Conservation (phyloP, 164 flowering plant genomes). For the Tinospora cordifolia region DNA sequence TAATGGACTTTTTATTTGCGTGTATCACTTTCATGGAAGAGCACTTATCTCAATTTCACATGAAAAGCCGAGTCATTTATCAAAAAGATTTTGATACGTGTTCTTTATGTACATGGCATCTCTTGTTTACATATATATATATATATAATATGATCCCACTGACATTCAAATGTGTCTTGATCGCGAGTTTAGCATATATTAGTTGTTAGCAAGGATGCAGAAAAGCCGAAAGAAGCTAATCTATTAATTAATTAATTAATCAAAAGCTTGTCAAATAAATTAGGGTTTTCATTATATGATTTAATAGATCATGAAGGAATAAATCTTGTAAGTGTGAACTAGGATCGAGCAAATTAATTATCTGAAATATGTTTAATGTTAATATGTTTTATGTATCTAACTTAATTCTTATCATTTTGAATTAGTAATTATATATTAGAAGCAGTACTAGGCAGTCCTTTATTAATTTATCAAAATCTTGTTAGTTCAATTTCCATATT, state of each 20-base stretch:
- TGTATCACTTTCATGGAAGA: slow-evolving; percentile 14
- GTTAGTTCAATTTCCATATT: neutral
- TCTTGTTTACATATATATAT: neutral
- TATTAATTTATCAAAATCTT: too few relatives aligned
- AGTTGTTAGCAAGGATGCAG: neutral
- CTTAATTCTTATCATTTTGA: neutral
- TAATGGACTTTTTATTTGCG: too few relatives aligned
- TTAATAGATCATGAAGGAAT: too few relatives aligned
- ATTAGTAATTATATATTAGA: too few relatives aligned
- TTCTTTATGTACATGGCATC: neutral
- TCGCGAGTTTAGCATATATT: neutral
- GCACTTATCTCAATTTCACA: slow-evolving; percentile 29
- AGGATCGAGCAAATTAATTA: too few relatives aligned
- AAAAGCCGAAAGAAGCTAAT: neutral
- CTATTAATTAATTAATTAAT: neutral
- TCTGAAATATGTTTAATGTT: too few relatives aligned
- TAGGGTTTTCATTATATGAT: neutral
- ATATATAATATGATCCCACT: neutral
- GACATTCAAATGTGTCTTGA: neutral
- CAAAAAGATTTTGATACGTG: neutral
- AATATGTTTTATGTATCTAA: neutral
- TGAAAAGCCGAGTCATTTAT: slow-evolving; percentile 5
- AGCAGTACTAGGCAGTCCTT: too few relatives aligned
- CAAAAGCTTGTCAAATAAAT: neutral
- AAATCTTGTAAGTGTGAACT: too few relatives aligned